Conservation (phyloP, 2,329 filamentous ascomycete species). For the Penicillium nordicum region DNA sequence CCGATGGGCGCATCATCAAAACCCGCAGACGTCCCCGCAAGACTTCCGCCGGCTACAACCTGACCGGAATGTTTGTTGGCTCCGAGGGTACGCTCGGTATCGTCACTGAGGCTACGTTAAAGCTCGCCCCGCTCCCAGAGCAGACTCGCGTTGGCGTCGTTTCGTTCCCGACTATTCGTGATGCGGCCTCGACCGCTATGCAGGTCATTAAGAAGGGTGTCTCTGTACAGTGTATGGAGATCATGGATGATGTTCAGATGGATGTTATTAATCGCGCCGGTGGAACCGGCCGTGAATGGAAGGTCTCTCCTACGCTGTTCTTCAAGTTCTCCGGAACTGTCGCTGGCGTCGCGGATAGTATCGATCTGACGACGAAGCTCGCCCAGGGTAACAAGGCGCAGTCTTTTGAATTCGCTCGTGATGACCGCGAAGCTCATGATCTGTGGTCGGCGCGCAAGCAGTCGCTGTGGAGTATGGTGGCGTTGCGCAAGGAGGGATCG, state of each 20-base stretch:
- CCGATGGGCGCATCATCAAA: slow-evolving; percentile 63
- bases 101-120: slow-evolving; percentile 67
- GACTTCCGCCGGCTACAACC: slow-evolving; percentile 68
- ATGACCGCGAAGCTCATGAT: slow-evolving; percentile 52
- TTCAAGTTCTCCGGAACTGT: slow-evolving; percentile 70
- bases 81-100: slow-evolving; percentile 69
- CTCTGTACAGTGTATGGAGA: slow-evolving; percentile 64
- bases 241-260: slow-evolving; percentile 63
- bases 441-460: slow-evolving; percentile 62
- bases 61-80: slow-evolving; percentile 66
- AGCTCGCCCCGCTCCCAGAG: slow-evolving; percentile 62
- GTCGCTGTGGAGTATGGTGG: slow-evolving; percentile 60
- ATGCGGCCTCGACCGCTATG: slow-evolving; percentile 63
- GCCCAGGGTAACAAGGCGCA: slow-evolving; percentile 58
- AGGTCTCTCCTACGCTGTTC: slow-evolving; percentile 42
- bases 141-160: slow-evolving; percentile 64
- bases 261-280: slow-evolving; percentile 64
- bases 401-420: slow-evolving; percentile 55
- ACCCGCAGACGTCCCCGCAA: slow-evolving; percentile 62
- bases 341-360: slow-evolving; percentile 73
- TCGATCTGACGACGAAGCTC: slow-evolving; percentile 65
- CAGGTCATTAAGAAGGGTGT: slow-evolving; percentile 63
- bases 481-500: slow-evolving; percentile 52
- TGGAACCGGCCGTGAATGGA: slow-evolving; percentile 51
- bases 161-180: slow-evolving; percentile 56